Evolutionary conservation across 306 rosid species (phyloP), one percentile per base, ranked within the genome.

Genomic region (Gastrolobium bilobum): DNA sequence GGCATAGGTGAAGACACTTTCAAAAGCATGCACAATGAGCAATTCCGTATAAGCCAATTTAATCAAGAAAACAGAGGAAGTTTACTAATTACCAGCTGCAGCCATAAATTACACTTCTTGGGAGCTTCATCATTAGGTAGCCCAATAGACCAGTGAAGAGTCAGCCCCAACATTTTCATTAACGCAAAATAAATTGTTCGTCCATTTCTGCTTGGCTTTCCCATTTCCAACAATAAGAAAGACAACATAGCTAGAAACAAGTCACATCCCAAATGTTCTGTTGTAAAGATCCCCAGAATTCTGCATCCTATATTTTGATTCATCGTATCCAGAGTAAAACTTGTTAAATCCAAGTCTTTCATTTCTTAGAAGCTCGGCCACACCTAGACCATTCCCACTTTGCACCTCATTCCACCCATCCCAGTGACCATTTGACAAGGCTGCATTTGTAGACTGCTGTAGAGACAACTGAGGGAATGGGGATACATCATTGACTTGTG

Each of bases 371-470:
- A 91, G 88, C 81, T 92, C 99, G 2, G 95, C 92, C 85, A 95
- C 89, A 13, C 91, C 92, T 14, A 86, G 29, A 75, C 73, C 68
- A 73, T 79, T 95, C 66, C 94, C 97, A 61, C 86, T 82, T 77
- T 95, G 99, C 80, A 84, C 82, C 69, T 90, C 98, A 84, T 86
- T 95, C 99, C 99, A 95, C 63, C 94, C 88, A 82, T 91, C 97
- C 97, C 97, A 95, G 52, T 90, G 97, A 38, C 99, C 96, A 90
- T 91, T 92, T 63, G 98, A 85, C 84, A 90, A 57, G 31, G 82
- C 73, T 47, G 92, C 79, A 76, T 87, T 96, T 81, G 94, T 82
- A 60, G 98, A 82, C 62, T 90, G 98, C 81, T 91, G 98, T 48
- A 89, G 71, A 65, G 99, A 87, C 83, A 90, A 40, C 73, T 89